Evolutionary conservation across 768 basidiomycete genomes (phyloP).

Genomic region (Auricularia sp.): DNA sequence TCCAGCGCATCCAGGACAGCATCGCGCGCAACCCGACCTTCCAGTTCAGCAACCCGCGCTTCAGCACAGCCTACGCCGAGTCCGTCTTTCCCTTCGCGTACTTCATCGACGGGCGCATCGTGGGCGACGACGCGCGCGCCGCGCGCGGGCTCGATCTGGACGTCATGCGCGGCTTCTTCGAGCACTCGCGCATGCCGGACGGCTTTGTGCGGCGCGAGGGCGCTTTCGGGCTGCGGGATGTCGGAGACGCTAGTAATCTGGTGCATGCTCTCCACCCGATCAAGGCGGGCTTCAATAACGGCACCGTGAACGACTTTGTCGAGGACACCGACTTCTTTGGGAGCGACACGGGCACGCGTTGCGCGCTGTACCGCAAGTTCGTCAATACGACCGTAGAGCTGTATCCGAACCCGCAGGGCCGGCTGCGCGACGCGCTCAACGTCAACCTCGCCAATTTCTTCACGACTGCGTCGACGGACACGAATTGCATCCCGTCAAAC

Average conservation of each 20-base stretch:
- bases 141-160: constrained; percentile 1
- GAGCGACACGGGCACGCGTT: background rate
- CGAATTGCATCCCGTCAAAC: too few relatives aligned
- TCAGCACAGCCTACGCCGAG: constrained; percentile 3
- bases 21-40: constrained; percentile 6
- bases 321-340: background rate
- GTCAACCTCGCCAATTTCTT: constrained; percentile 3
- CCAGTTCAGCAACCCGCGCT: constrained; percentile 1
- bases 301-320: background rate
- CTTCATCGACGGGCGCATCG: constrained; percentile 5
- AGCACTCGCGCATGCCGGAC: background rate
- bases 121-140: background rate
- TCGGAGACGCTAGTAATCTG: background rate
- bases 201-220: background rate
- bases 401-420: constrained; percentile 7
- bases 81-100: constrained; percentile 3
- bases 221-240: background rate
- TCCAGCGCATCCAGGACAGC: constrained; percentile 6
- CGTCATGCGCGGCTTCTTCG: constrained; percentile 4
- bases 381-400: background rate
- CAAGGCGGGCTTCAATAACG: background rate
- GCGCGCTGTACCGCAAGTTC: constrained; percentile 5
- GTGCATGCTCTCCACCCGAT: background rate
- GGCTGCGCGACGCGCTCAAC: background rate
- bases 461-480: background rate